Evolutionary conservation across 352 stramenopile genomes (phyloP).

Genomic region (Pythium phragmiticola): DNA sequence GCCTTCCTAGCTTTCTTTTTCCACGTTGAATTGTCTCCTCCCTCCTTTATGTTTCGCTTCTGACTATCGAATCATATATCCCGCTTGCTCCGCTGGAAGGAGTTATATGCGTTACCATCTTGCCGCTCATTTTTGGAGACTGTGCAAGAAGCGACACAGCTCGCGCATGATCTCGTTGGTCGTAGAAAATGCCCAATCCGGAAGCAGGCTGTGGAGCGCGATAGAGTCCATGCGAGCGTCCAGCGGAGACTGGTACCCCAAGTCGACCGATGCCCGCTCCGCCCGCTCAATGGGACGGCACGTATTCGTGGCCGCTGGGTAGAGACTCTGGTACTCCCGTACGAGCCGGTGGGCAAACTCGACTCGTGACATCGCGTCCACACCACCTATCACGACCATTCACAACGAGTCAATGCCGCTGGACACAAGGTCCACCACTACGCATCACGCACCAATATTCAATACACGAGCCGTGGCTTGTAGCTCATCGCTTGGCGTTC

Average conservation of each 20-base stretch:
- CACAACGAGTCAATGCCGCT: background rate
- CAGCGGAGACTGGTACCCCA: constrained; percentile 50
- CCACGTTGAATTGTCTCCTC: constrained; percentile 1
- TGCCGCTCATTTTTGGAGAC: background rate
- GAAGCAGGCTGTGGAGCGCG: constrained; percentile 29
- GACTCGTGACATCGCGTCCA: constrained; percentile 47
- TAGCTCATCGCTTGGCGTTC: background rate
- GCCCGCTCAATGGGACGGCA: constrained; percentile 30
- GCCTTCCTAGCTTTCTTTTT: background rate
- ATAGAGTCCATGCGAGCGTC: constrained; percentile 41
- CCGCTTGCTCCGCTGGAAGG: constrained; percentile 6
- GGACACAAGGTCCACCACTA: background rate
- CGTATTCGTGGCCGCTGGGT: background rate
- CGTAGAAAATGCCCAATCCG: constrained; percentile 17
- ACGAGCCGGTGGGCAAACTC: constrained; percentile 40
- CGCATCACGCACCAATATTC: constrained; percentile 45
- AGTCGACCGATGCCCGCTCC: constrained; percentile 31
- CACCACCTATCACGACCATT: constrained; percentile 31
- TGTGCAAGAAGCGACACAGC: background rate
- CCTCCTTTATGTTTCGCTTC: background rate
- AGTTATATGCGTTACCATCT: background rate
- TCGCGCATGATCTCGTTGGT: constrained; percentile 12
- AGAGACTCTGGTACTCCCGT: constrained; percentile 14
- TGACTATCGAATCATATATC: background rate
- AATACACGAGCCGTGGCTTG: constrained; percentile 23